A percentile compares a stretch with the other conserved stretches of the same genome.
Evolutionary conservation across 352 stramenopile species (phyloP).

Genomic region (Globisporangium spiculum): DNA sequence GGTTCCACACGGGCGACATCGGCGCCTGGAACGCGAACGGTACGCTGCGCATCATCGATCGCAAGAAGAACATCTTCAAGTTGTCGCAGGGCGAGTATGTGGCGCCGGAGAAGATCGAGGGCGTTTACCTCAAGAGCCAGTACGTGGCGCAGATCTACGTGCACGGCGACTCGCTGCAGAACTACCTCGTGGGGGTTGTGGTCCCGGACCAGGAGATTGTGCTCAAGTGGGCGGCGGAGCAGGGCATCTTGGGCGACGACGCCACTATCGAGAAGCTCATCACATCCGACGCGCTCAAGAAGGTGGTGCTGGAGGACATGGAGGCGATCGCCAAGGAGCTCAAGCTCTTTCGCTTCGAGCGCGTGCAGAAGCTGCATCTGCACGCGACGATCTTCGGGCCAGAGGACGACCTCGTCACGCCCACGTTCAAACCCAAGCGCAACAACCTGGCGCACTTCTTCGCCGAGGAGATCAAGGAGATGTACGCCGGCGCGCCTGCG

Average conservation of each 20-base stretch:
- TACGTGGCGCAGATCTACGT: constrained; percentile 6
- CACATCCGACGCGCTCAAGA: neutral
- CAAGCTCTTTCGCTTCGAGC: constrained; percentile 92
- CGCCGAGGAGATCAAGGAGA: constrained; percentile 38
- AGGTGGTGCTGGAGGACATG: constrained; percentile 15
- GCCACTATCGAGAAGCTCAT: neutral
- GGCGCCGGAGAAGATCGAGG: constrained; percentile 94
- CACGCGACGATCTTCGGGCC: constrained; percentile 80
- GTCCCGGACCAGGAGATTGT: neutral
- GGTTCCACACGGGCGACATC: constrained; percentile 93
- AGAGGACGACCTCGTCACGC: constrained; percentile 91
- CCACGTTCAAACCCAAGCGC: constrained; percentile 97
- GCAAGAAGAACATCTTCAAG: constrained; percentile 93
- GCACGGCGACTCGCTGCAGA: constrained; percentile 8
- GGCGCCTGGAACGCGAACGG: constrained; percentile 90
- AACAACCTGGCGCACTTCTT: constrained; percentile 52
- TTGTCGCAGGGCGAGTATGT: constrained; percentile 94
- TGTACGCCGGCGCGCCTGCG: constrained; percentile 35
- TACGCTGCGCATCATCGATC: constrained; percentile 82
- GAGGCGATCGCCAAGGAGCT: constrained; percentile 34
- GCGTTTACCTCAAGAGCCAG: constrained; percentile 42
- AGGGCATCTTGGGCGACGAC: neutral
- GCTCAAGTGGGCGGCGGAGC: constrained; percentile 21
- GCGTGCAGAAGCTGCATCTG: constrained; percentile 86
- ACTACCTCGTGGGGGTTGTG: neutral